A percentile compares a stretch with the other conserved stretches of the same genome.
Evolutionary conservation across 768 basidiomycete species (phyloP).

Genomic region (Sarcodon aspratus): DNA sequence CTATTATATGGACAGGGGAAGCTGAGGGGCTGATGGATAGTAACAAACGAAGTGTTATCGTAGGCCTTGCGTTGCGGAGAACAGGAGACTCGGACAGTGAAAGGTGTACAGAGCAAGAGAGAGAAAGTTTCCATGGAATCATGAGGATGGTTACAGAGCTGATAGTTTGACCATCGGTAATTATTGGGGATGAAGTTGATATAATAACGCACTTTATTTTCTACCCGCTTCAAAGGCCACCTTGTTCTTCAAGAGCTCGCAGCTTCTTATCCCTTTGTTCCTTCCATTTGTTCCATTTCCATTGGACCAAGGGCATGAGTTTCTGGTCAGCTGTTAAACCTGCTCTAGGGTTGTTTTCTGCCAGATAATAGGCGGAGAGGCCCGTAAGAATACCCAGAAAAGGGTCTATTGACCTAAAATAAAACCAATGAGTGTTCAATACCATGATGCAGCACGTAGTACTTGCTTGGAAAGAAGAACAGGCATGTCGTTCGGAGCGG

Average conservation of each 20-base stretch:
- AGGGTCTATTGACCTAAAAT: slow-evolving; percentile 51
- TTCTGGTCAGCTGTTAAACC: slow-evolving; percentile 44
- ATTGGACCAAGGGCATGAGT: slow-evolving; percentile 40
- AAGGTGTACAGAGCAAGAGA: slow-evolving; percentile 19
- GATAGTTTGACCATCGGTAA: not conserved
- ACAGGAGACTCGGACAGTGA: slow-evolving; percentile 13
- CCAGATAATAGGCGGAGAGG: slow-evolving; percentile 64
- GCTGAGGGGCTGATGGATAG: slow-evolving; percentile 26
- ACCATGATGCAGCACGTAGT: not conserved
- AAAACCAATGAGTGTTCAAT: not conserved
- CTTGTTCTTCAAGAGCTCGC: slow-evolving; percentile 6
- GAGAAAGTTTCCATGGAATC: slow-evolving; percentile 27
- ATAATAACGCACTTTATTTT: not conserved
- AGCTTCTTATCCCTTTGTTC: slow-evolving; percentile 10
- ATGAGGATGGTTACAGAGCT: slow-evolving; percentile 30
- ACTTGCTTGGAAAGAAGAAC: slow-evolving; percentile 40
- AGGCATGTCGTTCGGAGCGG: slow-evolving; percentile 11
- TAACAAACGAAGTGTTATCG: slow-evolving; percentile 48
- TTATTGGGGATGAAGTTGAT: not conserved
- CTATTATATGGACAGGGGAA: slow-evolving; percentile 61
- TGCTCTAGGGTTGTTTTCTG: slow-evolving; percentile 72
- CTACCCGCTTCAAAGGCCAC: slow-evolving; percentile 7
- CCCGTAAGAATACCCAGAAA: slow-evolving; percentile 72
- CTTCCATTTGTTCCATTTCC: slow-evolving; percentile 51
- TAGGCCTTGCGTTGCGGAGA: slow-evolving; percentile 60